These are phyloP conservation scores for Acer yangbiense DNA, from an alignment of 345 rosid species.

Conservation along the genomic window DNA sequence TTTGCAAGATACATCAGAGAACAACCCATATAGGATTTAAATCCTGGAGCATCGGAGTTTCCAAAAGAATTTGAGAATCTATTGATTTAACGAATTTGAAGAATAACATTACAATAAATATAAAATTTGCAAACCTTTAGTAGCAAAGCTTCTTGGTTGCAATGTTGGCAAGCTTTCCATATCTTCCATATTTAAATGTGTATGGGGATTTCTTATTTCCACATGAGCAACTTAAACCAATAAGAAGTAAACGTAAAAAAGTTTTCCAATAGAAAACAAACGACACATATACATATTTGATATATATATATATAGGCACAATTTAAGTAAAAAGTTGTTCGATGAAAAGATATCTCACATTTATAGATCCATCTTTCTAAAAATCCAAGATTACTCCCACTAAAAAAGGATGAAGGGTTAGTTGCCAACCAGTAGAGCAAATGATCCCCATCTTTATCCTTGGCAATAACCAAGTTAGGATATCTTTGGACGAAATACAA, in stretches of 20 bases:
- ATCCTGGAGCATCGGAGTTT: no score
- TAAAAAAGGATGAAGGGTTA: not conserved
- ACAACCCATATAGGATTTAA: no score
- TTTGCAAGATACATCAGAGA: no score
- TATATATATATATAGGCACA: no score
- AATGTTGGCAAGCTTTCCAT: not conserved
- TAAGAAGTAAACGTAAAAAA: not conserved
- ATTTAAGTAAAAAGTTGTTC: no score
- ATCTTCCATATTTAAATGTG: no score
- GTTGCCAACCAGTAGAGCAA: not conserved
- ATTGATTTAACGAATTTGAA: not conserved
- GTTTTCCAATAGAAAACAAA: no score
- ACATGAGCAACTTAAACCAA: not conserved
- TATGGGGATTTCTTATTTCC: not conserved
- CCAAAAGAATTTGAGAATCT: no score
- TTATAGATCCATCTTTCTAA: not conserved
- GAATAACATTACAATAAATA: no score
- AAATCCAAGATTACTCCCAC: not conserved
- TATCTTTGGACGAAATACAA: not conserved
- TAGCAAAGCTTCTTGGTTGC: not conserved
- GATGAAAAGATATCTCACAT: not conserved
- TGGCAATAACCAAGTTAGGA: not conserved
- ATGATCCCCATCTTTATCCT: accelerated
- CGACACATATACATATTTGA: no score
- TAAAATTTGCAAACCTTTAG: not conserved